These are phyloP conservation scores for Tilletia indica DNA, from an alignment of 1,284 basidiomycete species.

Conservation along the genomic window DNA sequence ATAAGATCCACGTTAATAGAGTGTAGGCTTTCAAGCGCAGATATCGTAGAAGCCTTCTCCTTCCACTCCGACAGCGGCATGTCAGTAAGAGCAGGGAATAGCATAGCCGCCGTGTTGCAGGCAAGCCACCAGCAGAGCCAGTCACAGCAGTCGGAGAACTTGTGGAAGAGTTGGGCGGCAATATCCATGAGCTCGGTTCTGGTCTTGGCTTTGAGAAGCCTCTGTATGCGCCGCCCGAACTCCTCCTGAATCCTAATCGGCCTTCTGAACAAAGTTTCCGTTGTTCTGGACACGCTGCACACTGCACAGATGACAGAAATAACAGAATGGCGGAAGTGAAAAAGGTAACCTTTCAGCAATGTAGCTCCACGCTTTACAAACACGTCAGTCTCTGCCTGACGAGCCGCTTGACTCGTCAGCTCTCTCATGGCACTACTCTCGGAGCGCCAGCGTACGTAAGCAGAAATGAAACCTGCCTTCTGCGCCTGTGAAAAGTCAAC, in stretches of 20 bases:
- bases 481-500: conserved; percentile 8
- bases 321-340: background rate
- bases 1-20: background rate
- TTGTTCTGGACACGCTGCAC: background rate
- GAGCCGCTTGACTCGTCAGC: background rate
- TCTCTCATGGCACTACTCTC: background rate
- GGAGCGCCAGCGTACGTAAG: conserved; percentile 10
- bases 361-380: background rate
- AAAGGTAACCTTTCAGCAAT: conserved; percentile 1
- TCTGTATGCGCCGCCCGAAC: background rate
- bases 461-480: background rate
- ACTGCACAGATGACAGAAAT: no score
- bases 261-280: conserved; percentile 3
- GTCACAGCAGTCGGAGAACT: background rate
- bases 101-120: background rate
- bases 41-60: background rate
- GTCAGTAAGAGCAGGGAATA: background rate
- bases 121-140: background rate
- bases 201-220: background rate
- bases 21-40: background rate
- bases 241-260: background rate
- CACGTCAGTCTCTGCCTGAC: background rate
- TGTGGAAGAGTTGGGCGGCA: background rate
- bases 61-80: background rate
- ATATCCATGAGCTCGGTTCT: background rate